These are phyloP conservation scores for Gnomoniopsis smithogilvyi DNA, from an alignment of 2,329 filamentous ascomycete genomes.

Conservation along the genomic window DNA sequence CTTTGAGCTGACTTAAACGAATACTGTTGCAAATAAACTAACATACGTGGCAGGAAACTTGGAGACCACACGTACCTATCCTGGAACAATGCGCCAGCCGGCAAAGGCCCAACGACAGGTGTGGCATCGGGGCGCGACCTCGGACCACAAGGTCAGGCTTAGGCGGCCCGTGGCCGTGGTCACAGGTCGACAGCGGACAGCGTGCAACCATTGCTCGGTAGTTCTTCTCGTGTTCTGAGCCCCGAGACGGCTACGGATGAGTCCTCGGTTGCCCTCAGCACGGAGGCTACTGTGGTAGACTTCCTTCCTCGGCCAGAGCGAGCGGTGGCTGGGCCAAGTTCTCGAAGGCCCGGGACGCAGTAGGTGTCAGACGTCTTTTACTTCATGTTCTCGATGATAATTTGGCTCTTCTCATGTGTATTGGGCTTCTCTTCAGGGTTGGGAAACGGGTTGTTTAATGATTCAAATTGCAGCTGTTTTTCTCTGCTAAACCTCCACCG, in stretches of 20 bases:
- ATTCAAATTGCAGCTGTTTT: neutral
- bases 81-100: slow-evolving; percentile 70
- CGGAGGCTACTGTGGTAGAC: slow-evolving; percentile 3
- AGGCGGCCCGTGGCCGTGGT: slow-evolving; percentile 11
- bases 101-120: slow-evolving; percentile 39
- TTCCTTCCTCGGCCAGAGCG: slow-evolving; percentile 4
- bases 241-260: neutral
- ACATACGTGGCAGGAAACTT: slow-evolving; percentile 68
- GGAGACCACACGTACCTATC: slow-evolving; percentile 97
- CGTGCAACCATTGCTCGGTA: slow-evolving; percentile 11
- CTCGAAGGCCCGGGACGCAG: neutral
- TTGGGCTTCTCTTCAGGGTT: neutral
- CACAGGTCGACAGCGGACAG: slow-evolving; percentile 7
- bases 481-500: neutral
- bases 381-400: neutral
- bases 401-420: neutral
- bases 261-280: slow-evolving; percentile 1
- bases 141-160: slow-evolving; percentile 25
- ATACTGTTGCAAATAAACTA: neutral
- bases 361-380: neutral
- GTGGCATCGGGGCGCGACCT: slow-evolving; percentile 56
- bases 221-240: neutral
- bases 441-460: neutral
- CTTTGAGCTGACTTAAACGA: neutral
- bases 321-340: neutral